phyloP scores from a whole-genome alignment of 1,284 basidiomycete species.

The Paramarasmius palmivorus region DNA sequence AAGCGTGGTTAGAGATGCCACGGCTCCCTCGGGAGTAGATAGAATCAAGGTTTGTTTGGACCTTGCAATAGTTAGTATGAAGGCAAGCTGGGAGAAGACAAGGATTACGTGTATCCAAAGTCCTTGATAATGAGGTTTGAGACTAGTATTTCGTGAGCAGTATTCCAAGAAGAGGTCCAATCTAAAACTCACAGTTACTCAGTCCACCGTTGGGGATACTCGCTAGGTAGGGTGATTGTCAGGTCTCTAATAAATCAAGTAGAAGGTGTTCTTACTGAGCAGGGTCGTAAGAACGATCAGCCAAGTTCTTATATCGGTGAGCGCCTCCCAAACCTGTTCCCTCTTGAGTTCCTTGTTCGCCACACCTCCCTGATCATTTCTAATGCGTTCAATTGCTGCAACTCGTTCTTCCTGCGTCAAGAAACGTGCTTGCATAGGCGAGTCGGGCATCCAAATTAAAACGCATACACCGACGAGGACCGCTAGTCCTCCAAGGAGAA shows the following conservation, averaged over 20 bases:
- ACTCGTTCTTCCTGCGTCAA: constrained; percentile 61
- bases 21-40: constrained; percentile 56
- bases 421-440: constrained; percentile 60
- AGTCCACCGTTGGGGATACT: constrained; percentile 67
- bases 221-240: constrained; percentile 33
- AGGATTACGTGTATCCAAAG: constrained; percentile 59
- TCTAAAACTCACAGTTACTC: constrained; percentile 50
- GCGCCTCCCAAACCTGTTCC: constrained; percentile 57
- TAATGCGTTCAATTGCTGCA: constrained; percentile 66
- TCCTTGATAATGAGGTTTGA: constrained; percentile 62
- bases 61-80: constrained; percentile 27
- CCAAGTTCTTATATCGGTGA: constrained; percentile 63
- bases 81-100: neutral
- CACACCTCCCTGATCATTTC: constrained; percentile 65
- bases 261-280: constrained; percentile 44
- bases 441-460: constrained; percentile 65
- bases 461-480: constrained; percentile 59
- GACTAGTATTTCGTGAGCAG: constrained; percentile 33
- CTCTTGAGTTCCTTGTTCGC: constrained; percentile 63
- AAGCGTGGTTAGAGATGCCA: constrained; percentile 49
- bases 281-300: constrained; percentile 59
- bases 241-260: neutral
- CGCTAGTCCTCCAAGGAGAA: constrained; percentile 61
- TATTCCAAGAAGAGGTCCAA: neutral
- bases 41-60: constrained; percentile 64